These are phyloP conservation scores for Neospora caninum DNA, from an alignment of 169 alveolate genomes.

Conservation along the genomic window DNA sequence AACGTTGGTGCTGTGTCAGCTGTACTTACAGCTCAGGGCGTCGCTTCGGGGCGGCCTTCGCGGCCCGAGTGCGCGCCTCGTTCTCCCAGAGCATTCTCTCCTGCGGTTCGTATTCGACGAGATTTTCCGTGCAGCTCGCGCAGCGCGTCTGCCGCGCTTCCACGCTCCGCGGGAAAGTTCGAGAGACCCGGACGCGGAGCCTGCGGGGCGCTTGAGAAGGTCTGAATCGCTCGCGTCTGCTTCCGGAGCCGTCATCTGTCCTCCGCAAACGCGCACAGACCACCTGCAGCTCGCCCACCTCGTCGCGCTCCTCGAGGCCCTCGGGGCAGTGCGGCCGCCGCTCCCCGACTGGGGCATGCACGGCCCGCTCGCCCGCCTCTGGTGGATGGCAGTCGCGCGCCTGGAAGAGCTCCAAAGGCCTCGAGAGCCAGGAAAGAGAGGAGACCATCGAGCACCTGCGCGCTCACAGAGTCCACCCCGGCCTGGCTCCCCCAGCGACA, in stretches of 20 bases:
- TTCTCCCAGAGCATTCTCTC: not conserved
- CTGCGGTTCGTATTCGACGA: not conserved
- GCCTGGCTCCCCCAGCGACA: too few species aligned
- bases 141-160: not conserved
- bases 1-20: not conserved
- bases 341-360: not conserved
- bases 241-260: not conserved
- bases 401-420: not conserved
- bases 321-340: not conserved
- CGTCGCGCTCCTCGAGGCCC: not conserved
- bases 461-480: too few species aligned
- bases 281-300: slow-evolving; percentile 12
- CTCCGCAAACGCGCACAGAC: not conserved
- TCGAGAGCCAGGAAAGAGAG: not conserved
- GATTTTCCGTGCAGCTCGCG: not conserved
- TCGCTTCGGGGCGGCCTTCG: not conserved
- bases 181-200: not conserved
- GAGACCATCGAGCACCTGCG: not conserved
- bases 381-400: not conserved
- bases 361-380: not conserved
- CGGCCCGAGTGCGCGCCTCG: not conserved
- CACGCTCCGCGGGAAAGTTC: too few species aligned
- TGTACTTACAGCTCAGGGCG: slow-evolving; percentile 7
- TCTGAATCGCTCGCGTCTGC: not conserved
- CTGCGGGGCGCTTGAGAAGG: not conserved